Base-by-base conservation (phyloP, 371 early-diverging fungal genomes). In the Coemansia sp. region DNA sequence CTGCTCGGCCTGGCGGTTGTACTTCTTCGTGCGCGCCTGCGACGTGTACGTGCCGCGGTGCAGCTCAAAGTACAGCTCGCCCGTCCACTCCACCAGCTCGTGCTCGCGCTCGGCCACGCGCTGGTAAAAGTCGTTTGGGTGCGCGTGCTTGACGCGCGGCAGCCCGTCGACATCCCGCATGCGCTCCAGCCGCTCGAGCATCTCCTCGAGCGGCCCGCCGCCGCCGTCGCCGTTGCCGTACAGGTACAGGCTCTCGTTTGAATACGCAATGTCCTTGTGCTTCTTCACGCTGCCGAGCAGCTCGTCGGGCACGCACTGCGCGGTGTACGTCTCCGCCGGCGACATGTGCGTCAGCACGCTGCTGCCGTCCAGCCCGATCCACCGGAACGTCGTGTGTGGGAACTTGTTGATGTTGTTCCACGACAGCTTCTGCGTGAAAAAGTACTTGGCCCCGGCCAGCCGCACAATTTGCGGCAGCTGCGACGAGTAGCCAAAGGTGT, bases 331-430 rank as follows among this genome's bases (percentile, higher is more conserved):
- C 53, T 94, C 88, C 9, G 90, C 86, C 10, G 94, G 93, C 5
- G 90, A 84, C 76, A 94, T 86, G 65, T 94, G 94, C 12, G 92
- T 89, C 62, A 94, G 71, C 12, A 88, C 80, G n/a, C 72, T 71
- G 14, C 88, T 84, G 53, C 87, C 87, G 62, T 92, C 91, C 50
- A 91, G 85, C 11, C 90, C 87, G 8, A 82, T 77, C 91, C 93
- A 92, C 76, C 81, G 84, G 77, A 98, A 98, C 0, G 97, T 94
- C 0, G 95, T 91, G 59, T 95, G 84, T 7, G 98, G 99, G 76
- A 98, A 97, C 84, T 89, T 92, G 85, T 98, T 98, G 78, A 98
- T 95, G 66, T 94, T 95, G 79, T 98, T 98, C 98, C 96, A 97
- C 4, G 94, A 94, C 12, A 98, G 80, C 77, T 98, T 98, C 69